These are phyloP conservation scores for Trypanosoma platydactyli DNA, from an alignment of 208 protist species.

Conservation along the genomic window DNA sequence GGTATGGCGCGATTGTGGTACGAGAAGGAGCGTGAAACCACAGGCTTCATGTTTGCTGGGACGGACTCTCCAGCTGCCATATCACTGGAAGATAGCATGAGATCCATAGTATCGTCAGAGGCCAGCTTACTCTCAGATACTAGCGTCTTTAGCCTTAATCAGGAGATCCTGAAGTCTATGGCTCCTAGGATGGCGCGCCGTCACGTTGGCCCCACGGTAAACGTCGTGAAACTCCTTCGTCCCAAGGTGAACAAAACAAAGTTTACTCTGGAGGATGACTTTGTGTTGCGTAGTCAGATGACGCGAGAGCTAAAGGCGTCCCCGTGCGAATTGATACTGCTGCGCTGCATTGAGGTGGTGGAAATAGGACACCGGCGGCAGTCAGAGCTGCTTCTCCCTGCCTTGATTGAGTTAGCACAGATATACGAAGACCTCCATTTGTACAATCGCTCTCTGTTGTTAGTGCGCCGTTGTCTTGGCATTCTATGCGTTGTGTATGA, in stretches of 20 bases:
- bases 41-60: conserved; percentile 59
- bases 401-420: conserved; percentile 70
- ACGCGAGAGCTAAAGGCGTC: conserved; percentile 74
- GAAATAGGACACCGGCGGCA: conserved; percentile 79
- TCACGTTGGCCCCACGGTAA: conserved; percentile 56
- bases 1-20: conserved; percentile 82
- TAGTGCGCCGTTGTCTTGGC: conserved; percentile 80
- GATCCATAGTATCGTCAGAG: conserved; percentile 54
- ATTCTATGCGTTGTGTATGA: conserved; percentile 84
- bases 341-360: conserved; percentile 85
- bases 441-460: conserved; percentile 73
- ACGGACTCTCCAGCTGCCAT: conserved; percentile 9
- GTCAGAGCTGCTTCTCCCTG: conserved; percentile 82
- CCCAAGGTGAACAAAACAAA: conserved; percentile 32
- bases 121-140: conserved; percentile 58
- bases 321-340: conserved; percentile 80
- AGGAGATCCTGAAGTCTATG: conserved; percentile 76
- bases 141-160: conserved; percentile 79
- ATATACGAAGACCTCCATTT: conserved; percentile 83
- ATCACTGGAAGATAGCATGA: conserved; percentile 22
- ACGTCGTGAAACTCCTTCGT: conserved; percentile 44
- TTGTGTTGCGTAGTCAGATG: conserved; percentile 83
- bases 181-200: conserved; percentile 53
- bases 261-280: conserved; percentile 61
- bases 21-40: conserved; percentile 68